phyloP scores from a whole-genome alignment of 1,284 basidiomycete genomes.

The Ustilago curta region DNA sequence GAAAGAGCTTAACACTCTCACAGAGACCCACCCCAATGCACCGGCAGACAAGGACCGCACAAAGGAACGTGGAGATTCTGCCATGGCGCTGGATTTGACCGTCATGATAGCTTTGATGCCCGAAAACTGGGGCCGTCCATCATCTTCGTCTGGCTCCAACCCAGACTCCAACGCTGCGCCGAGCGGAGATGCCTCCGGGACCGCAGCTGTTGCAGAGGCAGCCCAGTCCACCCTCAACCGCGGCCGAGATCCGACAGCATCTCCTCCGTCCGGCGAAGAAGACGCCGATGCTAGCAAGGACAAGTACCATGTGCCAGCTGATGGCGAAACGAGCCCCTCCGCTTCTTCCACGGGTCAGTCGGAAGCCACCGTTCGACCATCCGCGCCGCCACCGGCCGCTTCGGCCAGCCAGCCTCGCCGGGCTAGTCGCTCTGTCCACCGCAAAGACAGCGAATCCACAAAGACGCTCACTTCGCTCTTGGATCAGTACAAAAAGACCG shows the following conservation, averaged over 20 bases:
- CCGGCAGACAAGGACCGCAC: constrained; percentile 5
- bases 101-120: constrained; percentile 60
- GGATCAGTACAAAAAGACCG: constrained; percentile 60
- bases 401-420: constrained; percentile 38
- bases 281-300: constrained; percentile 11
- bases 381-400: constrained; percentile 27
- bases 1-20: background rate
- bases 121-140: constrained; percentile 32
- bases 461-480: constrained; percentile 62
- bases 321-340: constrained; percentile 39
- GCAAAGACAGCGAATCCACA: constrained; percentile 44
- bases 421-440: constrained; percentile 27
- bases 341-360: constrained; percentile 45
- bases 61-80: constrained; percentile 47
- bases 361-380: constrained; percentile 43
- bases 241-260: constrained; percentile 30
- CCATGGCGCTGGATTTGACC: constrained; percentile 59
- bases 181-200: constrained; percentile 24
- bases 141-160: constrained; percentile 16
- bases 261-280: constrained; percentile 4
- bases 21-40: background rate
- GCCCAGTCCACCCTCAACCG: constrained; percentile 47
- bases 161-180: constrained; percentile 14
- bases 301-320: constrained; percentile 13
- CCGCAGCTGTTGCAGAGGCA: constrained; percentile 53